Conservation (phyloP, 768 basidiomycete genomes). For the Clavulina sp. region DNA sequence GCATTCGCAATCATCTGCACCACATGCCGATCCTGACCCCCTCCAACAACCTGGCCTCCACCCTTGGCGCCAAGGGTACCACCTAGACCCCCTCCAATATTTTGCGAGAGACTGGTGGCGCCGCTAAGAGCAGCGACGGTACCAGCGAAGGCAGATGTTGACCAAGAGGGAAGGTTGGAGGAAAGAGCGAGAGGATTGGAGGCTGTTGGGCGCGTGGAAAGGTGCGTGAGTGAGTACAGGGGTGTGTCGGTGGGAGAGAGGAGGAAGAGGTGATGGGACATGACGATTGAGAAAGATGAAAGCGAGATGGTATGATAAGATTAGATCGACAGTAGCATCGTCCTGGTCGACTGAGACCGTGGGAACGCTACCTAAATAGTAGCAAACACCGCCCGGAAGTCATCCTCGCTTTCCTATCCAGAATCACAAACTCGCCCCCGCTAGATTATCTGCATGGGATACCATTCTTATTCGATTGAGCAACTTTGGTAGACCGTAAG, state of each 20-base stretch:
- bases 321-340: no score
- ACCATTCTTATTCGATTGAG: no score
- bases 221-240: slow-evolving; percentile 66
- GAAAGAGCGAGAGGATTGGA: slow-evolving; percentile 49
- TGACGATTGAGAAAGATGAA: no score
- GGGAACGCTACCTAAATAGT: no score
- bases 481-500: no score
- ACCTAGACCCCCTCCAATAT: slow-evolving; percentile 15
- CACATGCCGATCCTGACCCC: slow-evolving; percentile 79
- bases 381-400: no score
- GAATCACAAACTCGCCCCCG: no score
- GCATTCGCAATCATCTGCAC: slow-evolving; percentile 99
- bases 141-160: slow-evolving; percentile 79
- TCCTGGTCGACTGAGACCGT: no score
- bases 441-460: no score
- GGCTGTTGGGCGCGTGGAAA: slow-evolving; percentile 54
- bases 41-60: slow-evolving; percentile 47
- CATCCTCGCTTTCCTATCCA: no score
- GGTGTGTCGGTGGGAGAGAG: slow-evolving; percentile 78
- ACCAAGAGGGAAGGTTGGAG: slow-evolving; percentile 77
- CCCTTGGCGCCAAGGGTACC: slow-evolving; percentile 28
- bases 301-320: no score
- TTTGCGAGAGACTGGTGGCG: slow-evolving; percentile 40
- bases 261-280: slow-evolving; percentile 79
- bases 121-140: slow-evolving; percentile 76